Percentiles rank a stretch among this genome's conserved stretches.
phyloP scores from a whole-genome alignment of 2,329 filamentous ascomycete species.

The Phaeoacremonium minimum region DNA sequence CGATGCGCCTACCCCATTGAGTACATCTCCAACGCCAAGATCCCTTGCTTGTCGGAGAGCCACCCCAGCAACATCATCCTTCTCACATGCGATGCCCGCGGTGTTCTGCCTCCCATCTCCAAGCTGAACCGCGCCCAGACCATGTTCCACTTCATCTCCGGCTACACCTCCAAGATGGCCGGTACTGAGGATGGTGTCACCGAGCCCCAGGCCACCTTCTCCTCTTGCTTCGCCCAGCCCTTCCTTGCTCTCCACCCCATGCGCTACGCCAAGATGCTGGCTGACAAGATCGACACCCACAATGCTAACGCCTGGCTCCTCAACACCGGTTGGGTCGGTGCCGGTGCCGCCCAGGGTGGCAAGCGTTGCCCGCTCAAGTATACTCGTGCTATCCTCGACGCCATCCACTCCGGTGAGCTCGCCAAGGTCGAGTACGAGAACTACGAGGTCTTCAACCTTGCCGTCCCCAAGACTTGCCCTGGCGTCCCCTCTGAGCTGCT shows the following conservation, averaged over 20 bases:
- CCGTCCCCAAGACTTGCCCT: conserved; percentile 88
- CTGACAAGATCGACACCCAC: conserved; percentile 95
- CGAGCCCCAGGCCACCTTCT: conserved; percentile 98
- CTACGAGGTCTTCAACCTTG: conserved; percentile 95
- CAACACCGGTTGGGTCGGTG: conserved; percentile 97
- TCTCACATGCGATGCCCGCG: conserved; percentile 94
- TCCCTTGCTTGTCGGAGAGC: conserved; percentile 81
- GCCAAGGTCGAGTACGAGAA: conserved; percentile 90
- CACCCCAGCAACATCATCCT: conserved; percentile 98
- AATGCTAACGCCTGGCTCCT: conserved; percentile 96
- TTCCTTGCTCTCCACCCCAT: conserved; percentile 99
- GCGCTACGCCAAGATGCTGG: conserved; percentile 98
- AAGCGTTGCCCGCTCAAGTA: conserved; percentile 98
- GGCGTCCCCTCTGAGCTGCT: conserved; percentile 87
- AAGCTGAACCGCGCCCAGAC: conserved; percentile 93
- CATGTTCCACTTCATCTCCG: conserved; percentile 99
- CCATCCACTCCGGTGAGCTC: conserved; percentile 95
- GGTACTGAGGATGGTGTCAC: conserved; percentile 96
- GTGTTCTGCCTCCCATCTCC: conserved; percentile 95
- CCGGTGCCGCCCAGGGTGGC: conserved; percentile 83
- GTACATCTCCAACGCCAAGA: conserved; percentile 98
- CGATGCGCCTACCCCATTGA: conserved; percentile 98
- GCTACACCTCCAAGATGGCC: conserved; percentile 99
- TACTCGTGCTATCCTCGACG: conserved; percentile 95
- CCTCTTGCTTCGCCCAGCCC: conserved; percentile 97